phyloP scores from a whole-genome alignment of 208 protist species.

The Crithidia sp. region DNA sequence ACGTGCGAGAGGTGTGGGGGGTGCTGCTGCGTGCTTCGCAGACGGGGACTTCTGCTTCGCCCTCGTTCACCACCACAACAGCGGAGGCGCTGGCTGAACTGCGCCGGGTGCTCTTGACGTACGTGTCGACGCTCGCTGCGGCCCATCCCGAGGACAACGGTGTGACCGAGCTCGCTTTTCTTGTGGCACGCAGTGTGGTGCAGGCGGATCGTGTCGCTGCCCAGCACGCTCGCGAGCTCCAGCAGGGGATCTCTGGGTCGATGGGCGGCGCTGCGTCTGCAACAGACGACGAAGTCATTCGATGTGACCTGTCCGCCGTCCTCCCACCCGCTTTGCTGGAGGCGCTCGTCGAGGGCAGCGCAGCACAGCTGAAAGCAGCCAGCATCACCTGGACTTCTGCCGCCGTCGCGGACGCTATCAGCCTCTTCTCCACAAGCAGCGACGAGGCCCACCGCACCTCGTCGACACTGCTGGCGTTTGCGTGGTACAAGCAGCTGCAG shows the following conservation, averaged over 20 bases:
- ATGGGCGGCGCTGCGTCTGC: background rate
- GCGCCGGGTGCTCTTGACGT: background rate
- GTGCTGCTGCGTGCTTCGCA: background rate
- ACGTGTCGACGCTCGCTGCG: background rate
- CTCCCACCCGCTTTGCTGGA: constrained; percentile 4
- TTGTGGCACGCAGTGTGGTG: background rate
- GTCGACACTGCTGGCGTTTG: constrained; percentile 11
- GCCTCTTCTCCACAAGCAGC: constrained; percentile 13
- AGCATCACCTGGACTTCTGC: constrained; percentile 26
- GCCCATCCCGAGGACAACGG: constrained; percentile 1
- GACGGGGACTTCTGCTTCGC: too few species aligned
- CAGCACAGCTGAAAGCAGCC: constrained; percentile 1
- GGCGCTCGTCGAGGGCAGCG: background rate
- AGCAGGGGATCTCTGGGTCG: background rate
- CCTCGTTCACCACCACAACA: background rate
- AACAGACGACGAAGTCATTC: background rate
- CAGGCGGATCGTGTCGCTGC: background rate
- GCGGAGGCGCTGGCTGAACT: background rate
- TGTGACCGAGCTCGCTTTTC: constrained; percentile 5
- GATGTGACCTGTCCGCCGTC: background rate
- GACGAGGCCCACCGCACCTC: constrained; percentile 16
- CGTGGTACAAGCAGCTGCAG: constrained; percentile 35
- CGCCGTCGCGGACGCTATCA: constrained; percentile 16
- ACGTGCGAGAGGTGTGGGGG: constrained; percentile 4
- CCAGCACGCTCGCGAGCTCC: background rate